A percentile compares a stretch with the other conserved stretches of the same genome.
These are phyloP conservation scores for Phytophthora crassamura DNA, from an alignment of 352 stramenopile genomes.

Conservation along the genomic window DNA sequence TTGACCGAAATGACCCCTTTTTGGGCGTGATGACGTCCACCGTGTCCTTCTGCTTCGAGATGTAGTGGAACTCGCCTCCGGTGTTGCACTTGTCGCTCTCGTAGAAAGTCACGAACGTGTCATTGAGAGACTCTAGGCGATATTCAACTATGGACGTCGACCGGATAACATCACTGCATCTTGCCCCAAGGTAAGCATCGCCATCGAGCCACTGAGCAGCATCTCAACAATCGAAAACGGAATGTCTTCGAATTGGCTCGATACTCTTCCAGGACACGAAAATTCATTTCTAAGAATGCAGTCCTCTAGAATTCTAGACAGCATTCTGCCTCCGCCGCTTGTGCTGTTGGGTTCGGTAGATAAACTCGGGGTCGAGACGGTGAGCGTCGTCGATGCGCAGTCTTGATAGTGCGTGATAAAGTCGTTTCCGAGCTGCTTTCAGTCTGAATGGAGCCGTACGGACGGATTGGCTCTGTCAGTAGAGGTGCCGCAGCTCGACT, in stretches of 20 bases:
- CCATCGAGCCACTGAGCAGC: no score
- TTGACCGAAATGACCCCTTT: no score
- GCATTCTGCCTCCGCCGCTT: slow-evolving; percentile 39
- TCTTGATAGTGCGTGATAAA: background rate
- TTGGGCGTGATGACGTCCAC: no score
- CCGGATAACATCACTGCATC: no score
- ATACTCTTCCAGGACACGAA: slow-evolving; percentile 1
- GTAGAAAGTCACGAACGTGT: no score
- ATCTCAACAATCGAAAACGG: no score
- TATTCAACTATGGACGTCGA: no score
- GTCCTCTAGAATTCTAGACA: slow-evolving; percentile 43
- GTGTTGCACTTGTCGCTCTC: no score
- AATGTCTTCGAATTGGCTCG: background rate
- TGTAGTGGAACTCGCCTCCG: no score
- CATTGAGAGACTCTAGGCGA: no score
- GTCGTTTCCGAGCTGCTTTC: background rate
- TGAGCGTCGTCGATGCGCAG: background rate
- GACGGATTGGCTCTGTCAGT: background rate
- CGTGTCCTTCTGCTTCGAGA: no score
- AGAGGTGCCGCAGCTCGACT: background rate
- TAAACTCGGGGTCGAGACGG: slow-evolving; percentile 6
- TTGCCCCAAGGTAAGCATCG: no score
- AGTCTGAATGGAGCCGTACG: slow-evolving; percentile 38
- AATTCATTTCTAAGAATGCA: slow-evolving; percentile 3
- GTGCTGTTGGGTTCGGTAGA: slow-evolving; percentile 16